A percentile compares a stretch with the other conserved stretches of the same genome.
These are phyloP conservation scores for Flaveria ramosissima DNA, from an alignment of 129 eudicot species.

Conservation along the genomic window DNA sequence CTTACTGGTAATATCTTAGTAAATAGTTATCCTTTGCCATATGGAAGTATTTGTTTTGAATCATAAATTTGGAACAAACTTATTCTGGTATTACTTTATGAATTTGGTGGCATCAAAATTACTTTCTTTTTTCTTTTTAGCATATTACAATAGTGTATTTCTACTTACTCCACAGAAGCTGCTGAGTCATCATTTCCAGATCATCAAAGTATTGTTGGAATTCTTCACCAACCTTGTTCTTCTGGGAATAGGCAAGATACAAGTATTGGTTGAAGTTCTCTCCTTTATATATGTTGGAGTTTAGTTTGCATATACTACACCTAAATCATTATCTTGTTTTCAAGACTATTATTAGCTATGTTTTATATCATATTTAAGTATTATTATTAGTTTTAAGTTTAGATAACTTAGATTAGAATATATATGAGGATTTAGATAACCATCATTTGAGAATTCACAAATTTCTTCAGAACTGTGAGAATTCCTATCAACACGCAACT, in stretches of 20 bases:
- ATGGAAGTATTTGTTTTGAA: conserved; percentile 3
- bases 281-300: conserved; percentile 17
- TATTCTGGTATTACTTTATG: background rate
- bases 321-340: background rate
- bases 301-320: background rate
- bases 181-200: conserved; percentile 52
- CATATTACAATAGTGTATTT: background rate
- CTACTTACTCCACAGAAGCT: conserved; percentile 61
- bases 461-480: no score
- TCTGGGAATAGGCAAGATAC: conserved; percentile 84
- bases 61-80: background rate
- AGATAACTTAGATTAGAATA: background rate
- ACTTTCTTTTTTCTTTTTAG: conserved; percentile 18
- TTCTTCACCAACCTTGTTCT: conserved; percentile 87
- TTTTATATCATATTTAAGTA: background rate
- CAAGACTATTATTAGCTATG: background rate
- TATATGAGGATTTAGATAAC: background rate
- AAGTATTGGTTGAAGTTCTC: conserved; percentile 29
- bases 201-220: conserved; percentile 77
- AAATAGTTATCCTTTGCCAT: background rate
- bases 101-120: conserved; percentile 12
- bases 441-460: background rate
- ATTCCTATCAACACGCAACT: no score
- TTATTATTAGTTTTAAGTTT: background rate
- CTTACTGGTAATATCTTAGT: conserved; percentile 55